A percentile compares a stretch with the other conserved stretches of the same genome.
Conservation (phyloP, 2,329 filamentous ascomycete genomes). For the Nemania diffusa region DNA sequence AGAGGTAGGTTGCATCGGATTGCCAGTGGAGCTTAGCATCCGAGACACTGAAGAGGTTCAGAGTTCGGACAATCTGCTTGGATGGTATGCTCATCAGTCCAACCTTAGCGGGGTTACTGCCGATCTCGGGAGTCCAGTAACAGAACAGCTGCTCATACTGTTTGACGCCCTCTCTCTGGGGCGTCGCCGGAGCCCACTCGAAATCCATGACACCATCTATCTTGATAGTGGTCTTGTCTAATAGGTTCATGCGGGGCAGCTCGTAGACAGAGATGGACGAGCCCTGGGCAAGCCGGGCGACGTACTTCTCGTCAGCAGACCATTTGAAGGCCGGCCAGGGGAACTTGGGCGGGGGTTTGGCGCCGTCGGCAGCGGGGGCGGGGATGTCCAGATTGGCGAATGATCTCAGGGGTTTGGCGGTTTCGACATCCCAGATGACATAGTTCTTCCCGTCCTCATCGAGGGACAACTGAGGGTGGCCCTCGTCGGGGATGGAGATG, state of each 20-base stretch:
- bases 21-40: constrained; percentile 99
- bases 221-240: constrained; percentile 93
- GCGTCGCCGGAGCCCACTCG: constrained; percentile 91
- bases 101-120: constrained; percentile 97
- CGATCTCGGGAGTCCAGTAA: constrained; percentile 99
- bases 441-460: constrained; percentile 99
- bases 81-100: constrained; percentile 95
- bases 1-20: constrained; percentile 91
- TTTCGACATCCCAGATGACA: constrained; percentile 96
- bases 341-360: constrained; percentile 83
- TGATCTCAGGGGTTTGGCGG: constrained; percentile 87
- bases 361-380: constrained; percentile 69
- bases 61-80: constrained; percentile 91
- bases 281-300: constrained; percentile 88
- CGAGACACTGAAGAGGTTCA: constrained; percentile 97
- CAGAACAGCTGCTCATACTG: constrained; percentile 94
- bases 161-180: constrained; percentile 86
- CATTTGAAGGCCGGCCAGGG: constrained; percentile 99
- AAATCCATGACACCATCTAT: constrained; percentile 97
- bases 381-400: constrained; percentile 90
- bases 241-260: constrained; percentile 85
- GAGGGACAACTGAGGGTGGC: constrained; percentile 82
- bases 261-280: constrained; percentile 93
- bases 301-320: constrained; percentile 97
- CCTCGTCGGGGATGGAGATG: constrained; percentile 89